Evolutionary conservation across 176 grass and related monocot species (phyloP), one percentile per base, ranked within the genome.

Genomic region (Triticum timopheevii): DNA sequence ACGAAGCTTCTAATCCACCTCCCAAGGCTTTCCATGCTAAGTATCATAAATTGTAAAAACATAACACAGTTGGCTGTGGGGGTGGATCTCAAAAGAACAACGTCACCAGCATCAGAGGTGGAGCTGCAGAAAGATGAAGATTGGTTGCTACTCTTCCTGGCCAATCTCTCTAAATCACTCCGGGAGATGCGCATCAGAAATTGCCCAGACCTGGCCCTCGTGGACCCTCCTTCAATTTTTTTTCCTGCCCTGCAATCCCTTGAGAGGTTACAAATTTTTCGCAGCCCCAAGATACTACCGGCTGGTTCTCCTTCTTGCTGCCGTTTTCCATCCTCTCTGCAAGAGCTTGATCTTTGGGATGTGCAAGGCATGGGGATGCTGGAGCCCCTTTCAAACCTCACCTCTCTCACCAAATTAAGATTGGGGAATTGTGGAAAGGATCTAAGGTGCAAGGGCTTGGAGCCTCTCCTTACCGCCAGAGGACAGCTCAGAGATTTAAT

Each of bases 141-240:
- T 44, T 42, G 52, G 9, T 1, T 83, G 13, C 13, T 83, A n/a
- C 6, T 72, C 54, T 42, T 83, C 2, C 54, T 49, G 4, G 12
- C 15, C 1, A 30, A 30, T 35, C 42, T 69, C 19, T 69, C 23
- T 44, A 3, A 35, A 6, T 68, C 64, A 13, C 40, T 81, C 28
- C 6, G 3, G 61, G 0, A 1, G 6, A 16, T 80, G 40, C 0
- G 0, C 0, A 68, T 81, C 22, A 0, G 0, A 0, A 0, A 1
- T 7, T 40, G 59, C 24, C 11, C 2, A 11, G 36, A 65, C n/a
- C 36, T 80, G 35, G 25, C 6, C 47, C 7, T 28, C 3, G 23
- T 44, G 42, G 10, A 44, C 10, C 10, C 42, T 2, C 42, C 42
- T 44, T 12, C 42, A 11, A 44, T 10, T 44, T 44, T 3, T 44